Conservation (phyloP, 306 rosid genomes). For the Lotus japonicus region DNA sequence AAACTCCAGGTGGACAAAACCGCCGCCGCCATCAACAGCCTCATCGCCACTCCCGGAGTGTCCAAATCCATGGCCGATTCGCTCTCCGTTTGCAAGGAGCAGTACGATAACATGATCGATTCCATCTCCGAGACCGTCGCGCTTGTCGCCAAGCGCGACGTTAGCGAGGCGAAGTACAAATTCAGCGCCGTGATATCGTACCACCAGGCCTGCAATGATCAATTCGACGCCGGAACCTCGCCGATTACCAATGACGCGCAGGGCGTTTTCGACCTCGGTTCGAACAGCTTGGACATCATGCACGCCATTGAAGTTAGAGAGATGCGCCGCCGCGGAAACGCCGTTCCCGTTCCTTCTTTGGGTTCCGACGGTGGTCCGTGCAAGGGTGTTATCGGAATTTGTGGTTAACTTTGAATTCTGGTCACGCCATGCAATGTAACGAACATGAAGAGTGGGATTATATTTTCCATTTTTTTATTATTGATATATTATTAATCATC, state of each 20-base stretch:
- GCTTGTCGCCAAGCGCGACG: fast-evolving
- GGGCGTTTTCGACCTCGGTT: background rate
- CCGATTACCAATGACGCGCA: background rate
- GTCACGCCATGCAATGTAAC: too few relatives aligned
- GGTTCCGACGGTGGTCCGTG: background rate
- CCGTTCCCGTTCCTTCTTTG: too few relatives aligned
- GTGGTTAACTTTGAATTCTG: background rate
- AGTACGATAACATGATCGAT: background rate
- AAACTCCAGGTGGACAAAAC: background rate
- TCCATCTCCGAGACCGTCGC: fast-evolving
- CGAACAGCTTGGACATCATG: background rate
- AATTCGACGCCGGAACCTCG: background rate
- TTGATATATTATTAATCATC: too few relatives aligned
- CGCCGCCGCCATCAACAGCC: fast-evolving
- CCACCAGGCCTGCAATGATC: background rate
- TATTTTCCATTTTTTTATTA: too few relatives aligned
- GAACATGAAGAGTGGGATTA: too few relatives aligned
- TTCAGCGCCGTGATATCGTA: background rate
- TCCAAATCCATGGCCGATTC: background rate
- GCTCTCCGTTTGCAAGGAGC: background rate
- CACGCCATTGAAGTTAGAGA: background rate
- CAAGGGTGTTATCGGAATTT: background rate
- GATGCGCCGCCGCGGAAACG: background rate
- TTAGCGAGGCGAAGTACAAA: background rate
- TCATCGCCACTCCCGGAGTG: background rate